Evolutionary conservation across 495 filamentous ascomycete genomes (phyloP).

Genomic region (Penicillium simplicissimum): DNA sequence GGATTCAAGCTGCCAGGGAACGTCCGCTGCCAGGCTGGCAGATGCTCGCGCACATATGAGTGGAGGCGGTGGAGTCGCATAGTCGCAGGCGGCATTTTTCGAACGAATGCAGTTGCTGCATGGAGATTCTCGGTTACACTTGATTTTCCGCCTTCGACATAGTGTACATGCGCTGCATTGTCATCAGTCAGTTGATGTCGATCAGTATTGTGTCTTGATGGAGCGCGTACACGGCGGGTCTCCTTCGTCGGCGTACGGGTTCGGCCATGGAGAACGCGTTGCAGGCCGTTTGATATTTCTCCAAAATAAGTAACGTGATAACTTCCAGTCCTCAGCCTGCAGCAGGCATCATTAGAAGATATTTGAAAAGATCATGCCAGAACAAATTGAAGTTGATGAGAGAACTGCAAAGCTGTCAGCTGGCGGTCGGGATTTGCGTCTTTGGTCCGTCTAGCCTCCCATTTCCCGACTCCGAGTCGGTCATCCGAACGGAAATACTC

Average conservation of each 20-base stretch:
- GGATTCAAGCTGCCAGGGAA: neutral
- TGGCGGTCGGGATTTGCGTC: conserved; percentile 22
- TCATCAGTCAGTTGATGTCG: conserved; percentile 1
- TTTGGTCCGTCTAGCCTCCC: conserved; percentile 28
- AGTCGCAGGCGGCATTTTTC: conserved; percentile 43
- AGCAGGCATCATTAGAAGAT: neutral
- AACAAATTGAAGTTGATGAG: neutral
- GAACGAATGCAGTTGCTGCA: conserved; percentile 54
- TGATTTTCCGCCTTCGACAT: conserved; percentile 52
- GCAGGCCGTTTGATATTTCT: neutral
- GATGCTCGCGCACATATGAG: conserved; percentile 13
- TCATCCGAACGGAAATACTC: too few species aligned
- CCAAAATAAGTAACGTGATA: neutral
- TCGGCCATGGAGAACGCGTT: conserved; percentile 26
- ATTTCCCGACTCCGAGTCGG: conserved; percentile 29
- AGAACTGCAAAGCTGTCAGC: neutral
- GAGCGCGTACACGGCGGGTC: conserved; percentile 46
- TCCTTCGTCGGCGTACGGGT: conserved; percentile 45
- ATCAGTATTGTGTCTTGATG: neutral
- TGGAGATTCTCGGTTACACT: conserved; percentile 49
- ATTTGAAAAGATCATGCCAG: neutral
- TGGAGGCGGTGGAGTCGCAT: conserved; percentile 29
- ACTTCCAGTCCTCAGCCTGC: neutral
- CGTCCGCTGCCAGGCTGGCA: neutral
- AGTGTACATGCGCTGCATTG: conserved; percentile 42